Base-by-base conservation (phyloP, 1,284 basidiomycete genomes). In the Porphyrellus sp. region DNA sequence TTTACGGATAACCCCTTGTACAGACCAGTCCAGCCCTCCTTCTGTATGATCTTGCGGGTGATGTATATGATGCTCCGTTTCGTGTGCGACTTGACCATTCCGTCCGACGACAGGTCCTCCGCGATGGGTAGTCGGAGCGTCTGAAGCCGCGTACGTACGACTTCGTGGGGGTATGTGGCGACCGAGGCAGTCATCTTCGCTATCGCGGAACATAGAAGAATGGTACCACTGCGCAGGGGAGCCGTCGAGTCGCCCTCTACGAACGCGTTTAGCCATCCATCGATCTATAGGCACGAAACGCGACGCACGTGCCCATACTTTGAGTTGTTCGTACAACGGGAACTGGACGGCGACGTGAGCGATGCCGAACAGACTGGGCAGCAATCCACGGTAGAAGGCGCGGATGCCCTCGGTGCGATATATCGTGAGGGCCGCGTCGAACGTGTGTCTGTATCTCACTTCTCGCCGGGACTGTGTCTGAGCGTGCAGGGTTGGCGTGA, bases 131-230 rank as follows among this genome's bases (percentile, higher is more conserved):
- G 78, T 51, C 83, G 81, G 62, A 88, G 85, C 5, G 93, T 93
- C 72, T 98, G 94, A 33, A 97, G 73, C 6, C 93, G 83, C 24
- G 94, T 98, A 11, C 94, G 88, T 18, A 98, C 79, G 38, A 98
- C 95, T 72, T 98, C 94, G 70, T 98, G 94, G 0, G 95, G 95
- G 70, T 98, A 98, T 27, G 95, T 98, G 23, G 88, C 87, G 23
- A 97, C 75, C 12, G 93, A 94, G 4, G 94, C 95, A 2, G 90
- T 85, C 91, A 97, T 96, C 71, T 98, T 98, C 30, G 93, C 88
- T 20, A 85, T 72, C 8, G 91, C 91, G 20, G 92, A 94, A 72
- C 93, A 96, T 4, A 85, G 69, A 13, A 98, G 83, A 58, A 98
- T 94, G 18, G 83, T 80, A 27, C 77, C 71, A 6, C 83, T 82